Evolutionary conservation across 768 basidiomycete species (phyloP), one percentile per base, ranked within the genome.

Genomic region (Mycena capillaripes): DNA sequence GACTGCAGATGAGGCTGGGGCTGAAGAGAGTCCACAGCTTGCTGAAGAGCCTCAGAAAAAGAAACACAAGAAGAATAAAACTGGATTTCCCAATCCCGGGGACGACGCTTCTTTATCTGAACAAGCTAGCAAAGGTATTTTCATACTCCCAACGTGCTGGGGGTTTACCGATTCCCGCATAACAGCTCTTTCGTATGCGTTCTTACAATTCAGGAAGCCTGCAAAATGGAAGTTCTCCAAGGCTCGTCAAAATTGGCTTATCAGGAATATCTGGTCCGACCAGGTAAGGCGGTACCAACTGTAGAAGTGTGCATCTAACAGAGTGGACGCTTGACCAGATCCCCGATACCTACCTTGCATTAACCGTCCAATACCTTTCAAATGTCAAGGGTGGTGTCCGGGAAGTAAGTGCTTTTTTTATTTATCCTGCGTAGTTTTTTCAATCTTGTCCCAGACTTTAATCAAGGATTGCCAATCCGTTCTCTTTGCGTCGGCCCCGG

Each of bases 181-280:
- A 27, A 17, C 70, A 88, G 87, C 84, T 25, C 71, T 89, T 16
- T 80, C 81, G 38, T 92, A 92, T 76, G 91, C 89, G 1, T 90
- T 88, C 75, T 76, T 81, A n/a, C 88, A 89, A 66, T 87, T 86
- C 74, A 82, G 84, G 60, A 81, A 82, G 46, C 86, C 85, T 23
- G 76, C 81, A 7, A 81, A 80, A 62, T 93, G 92, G 93, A 94
- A 93, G 75, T 94, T 93, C 77, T 90, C 90, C 72, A 93, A 93
- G 76, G 91, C 91, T 9, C 85, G 87, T 52, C 92, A 94, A 76
- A 94, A 93, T 75, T 94, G 92, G 93, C 81, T 93, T 1, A 83
- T 93, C 67, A 87, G 91, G 14, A 90, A 93, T 72, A 71, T 91
- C 12, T 93, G 89, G 89, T 89, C 88, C 2, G 82, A 83, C 16